Percentiles rank a stretch among this genome's conserved stretches.
Conservation (phyloP, 1,139 yeast genomes). For the Taphrina communis region DNA sequence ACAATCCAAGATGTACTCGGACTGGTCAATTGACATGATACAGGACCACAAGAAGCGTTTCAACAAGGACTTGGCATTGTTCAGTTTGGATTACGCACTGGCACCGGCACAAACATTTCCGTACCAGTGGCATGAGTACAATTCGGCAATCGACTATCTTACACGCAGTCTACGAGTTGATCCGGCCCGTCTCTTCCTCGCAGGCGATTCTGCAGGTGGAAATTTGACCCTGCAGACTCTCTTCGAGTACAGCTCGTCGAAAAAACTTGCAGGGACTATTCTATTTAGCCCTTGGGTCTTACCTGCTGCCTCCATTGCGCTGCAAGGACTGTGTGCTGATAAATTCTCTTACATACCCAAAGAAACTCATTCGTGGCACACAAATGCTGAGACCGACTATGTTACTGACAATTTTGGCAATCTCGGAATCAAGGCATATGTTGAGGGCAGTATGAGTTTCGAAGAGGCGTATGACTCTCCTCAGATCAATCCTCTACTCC, state of each 20-base stretch:
- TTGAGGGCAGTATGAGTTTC: slow-evolving; percentile 16
- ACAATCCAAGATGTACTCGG: slow-evolving; percentile 31
- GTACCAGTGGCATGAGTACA: slow-evolving; percentile 21
- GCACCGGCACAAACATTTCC: slow-evolving; percentile 33
- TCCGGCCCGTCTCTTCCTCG: slow-evolving; percentile 29
- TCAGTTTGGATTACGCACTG: slow-evolving; percentile 23
- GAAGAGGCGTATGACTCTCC: slow-evolving; percentile 17
- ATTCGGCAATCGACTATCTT: slow-evolving; percentile 30
- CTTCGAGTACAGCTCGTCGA: slow-evolving; percentile 11
- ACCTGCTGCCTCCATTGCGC: slow-evolving; percentile 16
- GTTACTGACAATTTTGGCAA: slow-evolving; percentile 15
- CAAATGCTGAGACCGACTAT: slow-evolving; percentile 14
- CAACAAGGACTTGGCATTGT: slow-evolving; percentile 27
- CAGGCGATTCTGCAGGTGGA: slow-evolving; percentile 40
- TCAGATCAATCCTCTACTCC: slow-evolving; percentile 28
- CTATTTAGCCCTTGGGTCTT: slow-evolving; percentile 38
- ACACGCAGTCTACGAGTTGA: slow-evolving; percentile 12
- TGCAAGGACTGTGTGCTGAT: slow-evolving; percentile 5
- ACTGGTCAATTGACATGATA: slow-evolving; percentile 22
- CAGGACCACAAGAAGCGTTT: slow-evolving; percentile 26
- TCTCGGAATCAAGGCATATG: slow-evolving; percentile 26
- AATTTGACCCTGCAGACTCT: slow-evolving; percentile 33
- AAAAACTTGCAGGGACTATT: slow-evolving; percentile 30
- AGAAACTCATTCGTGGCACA: slow-evolving; percentile 6
- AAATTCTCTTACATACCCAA: neutral